phyloP scores from a whole-genome alignment of 148 eudicot species.

The Rhododendron ovatum region DNA sequence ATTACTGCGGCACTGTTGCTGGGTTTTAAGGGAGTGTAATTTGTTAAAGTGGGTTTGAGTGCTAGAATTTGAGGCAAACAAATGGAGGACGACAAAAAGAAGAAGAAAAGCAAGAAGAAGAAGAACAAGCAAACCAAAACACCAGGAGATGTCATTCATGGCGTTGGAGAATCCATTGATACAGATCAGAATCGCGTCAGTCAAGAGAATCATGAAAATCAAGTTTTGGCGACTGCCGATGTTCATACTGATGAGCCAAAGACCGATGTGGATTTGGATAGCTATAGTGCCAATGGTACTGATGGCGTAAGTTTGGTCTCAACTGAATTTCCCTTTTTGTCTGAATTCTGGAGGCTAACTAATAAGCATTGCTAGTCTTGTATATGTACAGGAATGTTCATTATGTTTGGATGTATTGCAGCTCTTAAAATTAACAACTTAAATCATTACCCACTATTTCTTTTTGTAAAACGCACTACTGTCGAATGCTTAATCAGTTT shows the following conservation, averaged over 20 bases:
- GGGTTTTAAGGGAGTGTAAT: not conserved
- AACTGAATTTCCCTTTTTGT: not conserved
- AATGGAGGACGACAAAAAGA: slow-evolving; percentile 68
- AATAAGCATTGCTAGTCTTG: not conserved
- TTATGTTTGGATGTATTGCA: not conserved
- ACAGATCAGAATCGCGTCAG: slow-evolving; percentile 19
- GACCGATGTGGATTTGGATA: slow-evolving; percentile 9
- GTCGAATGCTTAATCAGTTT: not conserved
- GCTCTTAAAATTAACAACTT: not conserved
- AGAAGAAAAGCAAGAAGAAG: slow-evolving; percentile 68
- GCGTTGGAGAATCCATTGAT: slow-evolving; percentile 37
- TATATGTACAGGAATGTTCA: not conserved
- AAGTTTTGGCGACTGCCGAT: slow-evolving; percentile 9
- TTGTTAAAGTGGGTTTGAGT: not conserved
- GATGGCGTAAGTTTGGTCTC: slow-evolving; percentile 20
- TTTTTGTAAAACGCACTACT: not conserved
- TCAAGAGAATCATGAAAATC: slow-evolving; percentile 13
- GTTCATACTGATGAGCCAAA: slow-evolving; percentile 13
- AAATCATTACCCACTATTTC: not conserved
- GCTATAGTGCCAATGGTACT: slow-evolving; percentile 14
- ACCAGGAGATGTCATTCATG: slow-evolving; percentile 17
- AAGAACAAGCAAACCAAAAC: slow-evolving; percentile 55
- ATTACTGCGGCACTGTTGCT: not conserved
- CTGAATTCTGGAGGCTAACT: not conserved
- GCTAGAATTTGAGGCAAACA: slow-evolving; percentile 7